Evolutionary conservation across 1,284 basidiomycete species (phyloP), one percentile per base, ranked within the genome.

Genomic region (Pseudozyma hubeiensis): DNA sequence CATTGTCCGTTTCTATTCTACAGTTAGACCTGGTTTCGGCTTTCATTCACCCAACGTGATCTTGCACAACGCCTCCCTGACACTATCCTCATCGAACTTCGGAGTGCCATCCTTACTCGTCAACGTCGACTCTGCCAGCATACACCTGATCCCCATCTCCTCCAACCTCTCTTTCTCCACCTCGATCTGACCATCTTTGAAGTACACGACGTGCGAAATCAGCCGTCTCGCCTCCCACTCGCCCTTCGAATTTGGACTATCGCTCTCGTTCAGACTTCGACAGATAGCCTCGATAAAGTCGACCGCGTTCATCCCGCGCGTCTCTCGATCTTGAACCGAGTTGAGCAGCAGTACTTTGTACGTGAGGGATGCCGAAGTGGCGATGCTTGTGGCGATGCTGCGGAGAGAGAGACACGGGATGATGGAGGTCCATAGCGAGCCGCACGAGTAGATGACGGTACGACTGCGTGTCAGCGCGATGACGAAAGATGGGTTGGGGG

Each of bases 271-370:
- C 33, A 96, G 86, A 17, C 91, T 91, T 35, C 87, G 85, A 4
- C 87, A 87, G 63, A 96, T 91, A 1, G 91, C 89, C 40, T 91
- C 86, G 69, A 97, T 89, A 81, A 96, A 97, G 84, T 97, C 93
- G 13, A 89, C 86, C 0, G 93, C 94, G 1, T 88, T 89, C 84
- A 96, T 96, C 1, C 90, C 92, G 9, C 89, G 88, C 0, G 95
- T 97, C 84, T 99, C 96, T 62, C 96, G 88, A 83, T 99, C 96
- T 75, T 94, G 94, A 65, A 88, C 88, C 14, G 90, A 88, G 83
- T 98, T 99, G 59, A 99, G 85, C 1, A 99, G 87, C 33, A 99
- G 85, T 13, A 97, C 88, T 84, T 97, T 98, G 40, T 90, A 91
- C 40, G 88, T 88, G 14, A 97, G 86, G 8, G 88, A 87, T 4